phyloP scores from a whole-genome alignment of 164 flowering plant species.

The Vitis cinerea region DNA sequence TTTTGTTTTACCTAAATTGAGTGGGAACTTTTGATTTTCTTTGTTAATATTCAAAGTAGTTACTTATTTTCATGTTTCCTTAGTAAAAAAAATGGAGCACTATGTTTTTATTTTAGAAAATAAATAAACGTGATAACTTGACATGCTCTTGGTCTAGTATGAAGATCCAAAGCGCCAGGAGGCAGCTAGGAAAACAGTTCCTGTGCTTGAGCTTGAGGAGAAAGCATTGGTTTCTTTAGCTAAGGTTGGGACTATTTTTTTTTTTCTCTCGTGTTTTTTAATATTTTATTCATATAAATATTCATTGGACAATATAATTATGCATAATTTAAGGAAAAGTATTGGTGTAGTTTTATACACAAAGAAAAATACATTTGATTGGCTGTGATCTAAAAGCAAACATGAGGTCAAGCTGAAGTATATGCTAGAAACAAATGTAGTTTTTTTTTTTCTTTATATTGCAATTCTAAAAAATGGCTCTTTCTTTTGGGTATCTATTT shows the following conservation, averaged over 20 bases:
- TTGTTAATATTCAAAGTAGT: no score
- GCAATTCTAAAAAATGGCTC: no score
- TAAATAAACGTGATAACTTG: background rate
- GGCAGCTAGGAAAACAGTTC: slow-evolving; percentile 78
- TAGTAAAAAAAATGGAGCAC: no score
- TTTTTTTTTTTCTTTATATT: no score
- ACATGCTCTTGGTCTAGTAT: slow-evolving; percentile 44
- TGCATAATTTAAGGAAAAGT: background rate
- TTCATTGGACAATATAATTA: background rate
- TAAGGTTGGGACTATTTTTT: slow-evolving; percentile 46
- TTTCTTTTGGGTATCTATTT: no score
- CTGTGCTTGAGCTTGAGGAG: slow-evolving; percentile 88
- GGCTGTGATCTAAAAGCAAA: background rate
- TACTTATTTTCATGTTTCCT: no score
- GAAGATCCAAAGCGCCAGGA: slow-evolving; percentile 75
- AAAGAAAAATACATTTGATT: background rate
- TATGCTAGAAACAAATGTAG: background rate
- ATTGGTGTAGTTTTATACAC: background rate
- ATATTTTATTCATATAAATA: background rate
- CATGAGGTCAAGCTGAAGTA: background rate
- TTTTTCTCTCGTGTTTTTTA: background rate
- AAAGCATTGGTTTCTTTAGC: slow-evolving; percentile 81
- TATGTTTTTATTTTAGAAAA: no score
- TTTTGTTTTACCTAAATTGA: no score
- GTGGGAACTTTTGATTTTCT: no score